These are phyloP conservation scores for Leptographium procerum DNA, from an alignment of 2,329 filamentous ascomycete species.

Conservation along the genomic window DNA sequence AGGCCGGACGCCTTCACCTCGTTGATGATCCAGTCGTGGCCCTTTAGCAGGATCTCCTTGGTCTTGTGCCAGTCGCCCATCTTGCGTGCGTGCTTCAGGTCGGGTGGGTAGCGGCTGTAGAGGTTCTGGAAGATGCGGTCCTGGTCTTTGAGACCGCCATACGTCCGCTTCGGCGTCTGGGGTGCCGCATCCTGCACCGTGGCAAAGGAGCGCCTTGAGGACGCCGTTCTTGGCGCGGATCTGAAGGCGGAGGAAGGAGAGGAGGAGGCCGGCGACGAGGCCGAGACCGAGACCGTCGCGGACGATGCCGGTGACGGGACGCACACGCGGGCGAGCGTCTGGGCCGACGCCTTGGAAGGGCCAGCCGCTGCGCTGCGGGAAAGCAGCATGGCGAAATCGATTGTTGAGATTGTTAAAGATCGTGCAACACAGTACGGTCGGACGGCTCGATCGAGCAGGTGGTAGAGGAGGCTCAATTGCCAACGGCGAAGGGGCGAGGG, in stretches of 20 bases:
- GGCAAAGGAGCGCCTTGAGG: slow-evolving; percentile 51
- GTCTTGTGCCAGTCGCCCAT: slow-evolving; percentile 99
- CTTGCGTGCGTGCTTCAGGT: slow-evolving; percentile 89
- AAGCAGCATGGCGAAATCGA: slow-evolving; percentile 6
- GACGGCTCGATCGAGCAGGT: slow-evolving; percentile 7
- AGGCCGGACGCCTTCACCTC: slow-evolving; percentile 96
- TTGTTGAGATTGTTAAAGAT: no score
- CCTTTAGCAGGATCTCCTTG: slow-evolving; percentile 95
- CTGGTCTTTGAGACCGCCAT: slow-evolving; percentile 87
- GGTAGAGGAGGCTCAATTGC: slow-evolving; percentile 1
- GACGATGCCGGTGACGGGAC: slow-evolving; percentile 25
- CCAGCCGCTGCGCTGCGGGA: slow-evolving; percentile 9
- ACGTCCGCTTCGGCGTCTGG: slow-evolving; percentile 50
- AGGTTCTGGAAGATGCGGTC: slow-evolving; percentile 99
- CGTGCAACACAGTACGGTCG: neutral
- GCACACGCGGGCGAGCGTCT: slow-evolving; percentile 26
- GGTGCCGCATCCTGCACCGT: slow-evolving; percentile 58
- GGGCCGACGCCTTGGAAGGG: slow-evolving; percentile 19
- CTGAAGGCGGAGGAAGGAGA: neutral
- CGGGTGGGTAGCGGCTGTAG: slow-evolving; percentile 83
- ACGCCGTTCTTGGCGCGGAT: neutral
- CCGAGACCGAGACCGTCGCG: neutral
- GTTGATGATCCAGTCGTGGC: slow-evolving; percentile 96
- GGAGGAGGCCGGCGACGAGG: slow-evolving; percentile 2
- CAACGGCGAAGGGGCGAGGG: neutral